Conservation (phyloP, 2,329 filamentous ascomycete genomes). For the Scedosporium boydii region DNA sequence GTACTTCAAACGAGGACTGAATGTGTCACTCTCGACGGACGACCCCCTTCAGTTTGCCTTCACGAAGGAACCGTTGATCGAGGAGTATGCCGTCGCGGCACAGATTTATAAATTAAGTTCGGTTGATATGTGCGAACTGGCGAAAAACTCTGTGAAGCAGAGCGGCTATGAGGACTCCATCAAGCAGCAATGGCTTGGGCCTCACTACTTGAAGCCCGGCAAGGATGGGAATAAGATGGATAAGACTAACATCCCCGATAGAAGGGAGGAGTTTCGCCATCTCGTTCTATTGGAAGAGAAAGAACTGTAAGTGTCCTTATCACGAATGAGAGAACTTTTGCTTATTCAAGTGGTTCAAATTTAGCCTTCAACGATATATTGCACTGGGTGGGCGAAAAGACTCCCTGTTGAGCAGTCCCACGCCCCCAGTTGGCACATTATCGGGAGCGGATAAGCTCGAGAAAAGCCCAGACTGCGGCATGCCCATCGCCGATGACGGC, state of each 20-base stretch:
- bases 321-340: background rate
- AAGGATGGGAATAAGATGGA: conserved; percentile 82
- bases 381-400: too few relatives aligned
- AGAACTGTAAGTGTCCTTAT: conserved; percentile 55
- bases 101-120: conserved; percentile 97
- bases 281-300: conserved; percentile 79
- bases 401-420: too few relatives aligned
- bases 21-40: conserved; percentile 92
- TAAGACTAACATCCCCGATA: conserved; percentile 93
- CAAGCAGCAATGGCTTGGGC: conserved; percentile 87
- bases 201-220: conserved; percentile 67
- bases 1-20: conserved; percentile 90
- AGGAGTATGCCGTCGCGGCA: conserved; percentile 94
- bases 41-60: conserved; percentile 97
- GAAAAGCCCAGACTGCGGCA: too few relatives aligned
- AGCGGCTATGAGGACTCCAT: conserved; percentile 84
- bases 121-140: conserved; percentile 97
- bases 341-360: too few relatives aligned
- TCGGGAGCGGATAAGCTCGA: too few relatives aligned
- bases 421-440: too few relatives aligned
- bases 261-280: conserved; percentile 80
- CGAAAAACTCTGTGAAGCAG: conserved; percentile 91
- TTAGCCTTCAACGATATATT: too few relatives aligned
- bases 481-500: too few relatives aligned
- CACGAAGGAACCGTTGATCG: conserved; percentile 94